A percentile compares a stretch with the other conserved stretches of the same genome.
phyloP scores from a whole-genome alignment of 495 filamentous ascomycete species.

The Aspergillus panamensis region DNA sequence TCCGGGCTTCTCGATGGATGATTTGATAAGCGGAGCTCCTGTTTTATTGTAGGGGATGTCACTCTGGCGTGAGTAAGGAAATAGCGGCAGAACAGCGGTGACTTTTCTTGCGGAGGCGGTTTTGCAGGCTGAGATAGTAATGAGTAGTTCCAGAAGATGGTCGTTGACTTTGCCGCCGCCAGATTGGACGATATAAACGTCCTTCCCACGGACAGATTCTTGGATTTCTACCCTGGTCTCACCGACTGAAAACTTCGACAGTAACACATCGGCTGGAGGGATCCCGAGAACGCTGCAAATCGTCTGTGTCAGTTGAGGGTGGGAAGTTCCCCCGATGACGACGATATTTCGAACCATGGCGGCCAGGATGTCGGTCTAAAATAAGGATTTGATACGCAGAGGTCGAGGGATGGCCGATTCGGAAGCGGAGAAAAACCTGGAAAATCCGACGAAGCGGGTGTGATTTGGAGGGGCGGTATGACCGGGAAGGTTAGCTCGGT shows the following conservation, averaged over 20 bases:
- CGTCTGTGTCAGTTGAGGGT: slow-evolving; percentile 78
- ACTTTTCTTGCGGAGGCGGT: slow-evolving; percentile 88
- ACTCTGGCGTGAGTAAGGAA: slow-evolving; percentile 92
- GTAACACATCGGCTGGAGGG: slow-evolving; percentile 72
- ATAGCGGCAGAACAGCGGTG: slow-evolving; percentile 90
- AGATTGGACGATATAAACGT: slow-evolving; percentile 95
- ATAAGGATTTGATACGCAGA: slow-evolving; percentile 9
- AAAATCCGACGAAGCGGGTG: slow-evolving; percentile 34
- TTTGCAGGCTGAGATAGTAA: slow-evolving; percentile 95
- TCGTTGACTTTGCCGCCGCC: slow-evolving; percentile 91
- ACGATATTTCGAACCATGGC: slow-evolving; percentile 94
- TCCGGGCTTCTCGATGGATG: slow-evolving; percentile 45
- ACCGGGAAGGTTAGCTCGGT: slow-evolving; percentile 26
- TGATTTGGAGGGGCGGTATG: slow-evolving; percentile 36
- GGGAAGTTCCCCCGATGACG: slow-evolving; percentile 87
- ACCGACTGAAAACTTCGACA: slow-evolving; percentile 89
- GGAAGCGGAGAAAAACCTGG: slow-evolving; percentile 31
- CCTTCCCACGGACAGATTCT: slow-evolving; percentile 94
- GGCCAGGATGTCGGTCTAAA: slow-evolving; percentile 14
- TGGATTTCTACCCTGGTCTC: slow-evolving; percentile 94
- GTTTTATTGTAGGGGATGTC: slow-evolving; percentile 95
- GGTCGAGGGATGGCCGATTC: slow-evolving; percentile 16
- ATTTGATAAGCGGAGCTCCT: slow-evolving; percentile 79
- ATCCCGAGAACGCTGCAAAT: slow-evolving; percentile 87
- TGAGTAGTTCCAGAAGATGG: slow-evolving; percentile 90